phyloP scores from a whole-genome alignment of 1,139 yeast genomes.

The Nadsonia commutata region DNA sequence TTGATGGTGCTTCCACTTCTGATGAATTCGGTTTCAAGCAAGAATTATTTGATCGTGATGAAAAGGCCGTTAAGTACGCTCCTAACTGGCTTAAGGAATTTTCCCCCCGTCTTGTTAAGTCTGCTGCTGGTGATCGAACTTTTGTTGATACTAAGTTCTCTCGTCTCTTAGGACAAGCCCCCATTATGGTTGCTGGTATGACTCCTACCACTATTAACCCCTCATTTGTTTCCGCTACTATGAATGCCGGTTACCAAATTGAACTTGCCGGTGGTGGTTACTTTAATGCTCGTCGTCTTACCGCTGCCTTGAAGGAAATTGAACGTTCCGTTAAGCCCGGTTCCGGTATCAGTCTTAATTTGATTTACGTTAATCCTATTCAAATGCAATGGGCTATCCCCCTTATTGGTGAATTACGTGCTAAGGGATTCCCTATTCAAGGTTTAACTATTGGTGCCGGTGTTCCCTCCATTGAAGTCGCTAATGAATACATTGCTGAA shows the following conservation, averaged over 20 bases:
- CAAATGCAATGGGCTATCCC: conserved; percentile 99
- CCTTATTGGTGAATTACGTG: conserved; percentile 74
- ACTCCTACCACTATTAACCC: conserved; percentile 96
- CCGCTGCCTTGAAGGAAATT: conserved; percentile 60
- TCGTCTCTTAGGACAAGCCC: conserved; percentile 84
- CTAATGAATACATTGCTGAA: conserved; percentile 85
- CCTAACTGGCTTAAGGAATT: conserved; percentile 83
- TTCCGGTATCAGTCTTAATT: conserved; percentile 76
- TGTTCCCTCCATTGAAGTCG: conserved; percentile 96
- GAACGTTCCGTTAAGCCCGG: conserved; percentile 50
- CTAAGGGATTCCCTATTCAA: conserved; percentile 88
- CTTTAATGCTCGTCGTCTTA: conserved; percentile 57
- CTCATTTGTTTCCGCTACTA: conserved; percentile 81
- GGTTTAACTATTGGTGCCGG: conserved; percentile 98
- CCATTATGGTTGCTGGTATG: conserved; percentile 98
- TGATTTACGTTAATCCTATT: conserved; percentile 91
- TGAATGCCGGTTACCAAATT: conserved; percentile 92
- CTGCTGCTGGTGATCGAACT: conserved; percentile 35
- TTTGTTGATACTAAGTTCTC: conserved; percentile 92
- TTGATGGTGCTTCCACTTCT: conserved; percentile 50
- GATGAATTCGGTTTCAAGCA: conserved; percentile 92
- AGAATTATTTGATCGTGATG: conserved; percentile 69
- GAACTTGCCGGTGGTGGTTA: conserved; percentile 99
- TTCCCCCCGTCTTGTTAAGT: conserved; percentile 73
- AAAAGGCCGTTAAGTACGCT: conserved; percentile 59